A percentile compares a stretch with the other conserved stretches of the same genome.
These are phyloP conservation scores for Chlamydomonas asymmetrica DNA, from an alignment of 139 green algal genomes.

Conservation along the genomic window DNA sequence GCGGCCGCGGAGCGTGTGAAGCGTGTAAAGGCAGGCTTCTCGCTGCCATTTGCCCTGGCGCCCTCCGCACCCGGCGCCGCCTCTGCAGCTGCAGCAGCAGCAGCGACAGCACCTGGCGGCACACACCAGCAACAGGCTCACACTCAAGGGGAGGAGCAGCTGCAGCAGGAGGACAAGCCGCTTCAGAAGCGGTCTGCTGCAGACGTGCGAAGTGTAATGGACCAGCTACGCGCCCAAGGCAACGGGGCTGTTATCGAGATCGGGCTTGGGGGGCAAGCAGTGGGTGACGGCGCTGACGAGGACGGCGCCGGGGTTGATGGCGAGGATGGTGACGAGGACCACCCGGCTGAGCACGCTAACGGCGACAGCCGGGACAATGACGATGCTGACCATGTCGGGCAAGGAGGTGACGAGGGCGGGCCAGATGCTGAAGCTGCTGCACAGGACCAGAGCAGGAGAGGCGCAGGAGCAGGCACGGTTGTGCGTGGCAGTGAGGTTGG, in stretches of 20 bases:
- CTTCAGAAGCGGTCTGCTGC: not conserved
- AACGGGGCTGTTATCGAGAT: not conserved
- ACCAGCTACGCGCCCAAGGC: constrained; percentile 12
- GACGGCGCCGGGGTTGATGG: not conserved
- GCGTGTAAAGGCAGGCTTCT: constrained; percentile 6
- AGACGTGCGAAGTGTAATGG: constrained; percentile 29
- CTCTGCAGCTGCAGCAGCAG: not conserved
- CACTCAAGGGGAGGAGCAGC: not conserved
- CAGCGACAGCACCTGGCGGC: not conserved
- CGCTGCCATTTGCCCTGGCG: constrained; percentile 4
- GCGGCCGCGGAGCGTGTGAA: constrained; percentile 11
- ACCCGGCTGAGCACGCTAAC: no score
- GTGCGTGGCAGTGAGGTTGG: constrained; percentile 14
- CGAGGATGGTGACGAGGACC: not conserved
- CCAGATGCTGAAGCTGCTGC: not conserved
- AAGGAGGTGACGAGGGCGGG: no score
- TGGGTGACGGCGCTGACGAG: not conserved
- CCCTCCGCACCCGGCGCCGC: not conserved
- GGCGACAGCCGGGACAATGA: no score
- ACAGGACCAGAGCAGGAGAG: no score
- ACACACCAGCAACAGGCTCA: not conserved
- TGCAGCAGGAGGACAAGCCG: not conserved
- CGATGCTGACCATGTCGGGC: no score
- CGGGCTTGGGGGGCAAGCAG: not conserved
- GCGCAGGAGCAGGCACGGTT: not conserved